Conservation (phyloP, 148 eudicot species). For the Camellia granthamiana region DNA sequence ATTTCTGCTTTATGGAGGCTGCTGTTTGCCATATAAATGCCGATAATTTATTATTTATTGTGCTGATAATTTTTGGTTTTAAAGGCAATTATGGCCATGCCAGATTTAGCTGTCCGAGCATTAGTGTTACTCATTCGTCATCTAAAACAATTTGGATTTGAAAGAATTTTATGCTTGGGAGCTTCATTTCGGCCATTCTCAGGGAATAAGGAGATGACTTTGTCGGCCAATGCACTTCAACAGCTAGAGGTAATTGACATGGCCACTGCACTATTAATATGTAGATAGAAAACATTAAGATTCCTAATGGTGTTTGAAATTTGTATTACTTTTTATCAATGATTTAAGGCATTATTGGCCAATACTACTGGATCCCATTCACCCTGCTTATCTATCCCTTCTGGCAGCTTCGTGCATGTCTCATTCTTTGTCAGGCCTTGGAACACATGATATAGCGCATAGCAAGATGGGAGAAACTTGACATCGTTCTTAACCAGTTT, state of each 20-base stretch:
- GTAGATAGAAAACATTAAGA: not conserved
- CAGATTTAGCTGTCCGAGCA: conserved; percentile 70
- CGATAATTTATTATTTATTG: not conserved
- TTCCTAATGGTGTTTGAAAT: not conserved
- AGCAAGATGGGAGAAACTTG: not conserved
- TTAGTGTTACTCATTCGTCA: conserved; percentile 66
- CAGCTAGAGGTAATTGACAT: conserved; percentile 70
- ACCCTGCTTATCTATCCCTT: not conserved
- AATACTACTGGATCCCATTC: not conserved
- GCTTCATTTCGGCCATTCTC: conserved; percentile 85
- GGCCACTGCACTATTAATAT: not conserved
- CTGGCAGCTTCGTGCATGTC: not conserved
- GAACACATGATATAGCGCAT: not conserved
- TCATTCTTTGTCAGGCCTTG: conserved; percentile 8
- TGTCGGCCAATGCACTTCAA: conserved; percentile 93
- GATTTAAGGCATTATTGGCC: not conserved
- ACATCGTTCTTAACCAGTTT: not conserved
- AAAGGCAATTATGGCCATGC: conserved; percentile 77
- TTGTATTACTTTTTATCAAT: not conserved
- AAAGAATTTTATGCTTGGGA: conserved; percentile 63
- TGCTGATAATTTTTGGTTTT: not conserved
- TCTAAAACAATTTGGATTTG: conserved; percentile 91
- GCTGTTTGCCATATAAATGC: not conserved
- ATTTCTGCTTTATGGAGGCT: not conserved
- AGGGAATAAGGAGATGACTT: conserved; percentile 67